Percentiles rank a stretch among this genome's conserved stretches.
Evolutionary conservation across 2,329 filamentous ascomycete genomes (phyloP).

Genomic region (Rhynchosporium agropyri): DNA sequence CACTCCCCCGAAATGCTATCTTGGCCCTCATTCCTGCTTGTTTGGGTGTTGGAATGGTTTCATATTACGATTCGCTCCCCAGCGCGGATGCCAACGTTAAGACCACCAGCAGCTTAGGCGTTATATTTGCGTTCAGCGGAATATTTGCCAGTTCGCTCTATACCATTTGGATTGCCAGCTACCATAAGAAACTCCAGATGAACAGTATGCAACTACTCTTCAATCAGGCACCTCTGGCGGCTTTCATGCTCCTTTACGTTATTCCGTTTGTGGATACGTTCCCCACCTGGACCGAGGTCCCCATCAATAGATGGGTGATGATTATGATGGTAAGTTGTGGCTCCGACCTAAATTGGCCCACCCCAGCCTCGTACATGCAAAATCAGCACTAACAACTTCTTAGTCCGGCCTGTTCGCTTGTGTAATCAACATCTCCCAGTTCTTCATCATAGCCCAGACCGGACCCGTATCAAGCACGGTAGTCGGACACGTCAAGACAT

Average conservation of each 20-base stretch:
- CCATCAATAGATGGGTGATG: slow-evolving; percentile 57
- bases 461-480: slow-evolving; percentile 67
- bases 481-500: slow-evolving; percentile 67
- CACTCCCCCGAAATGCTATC: slow-evolving; percentile 55
- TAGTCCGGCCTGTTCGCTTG: slow-evolving; percentile 65
- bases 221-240: slow-evolving; percentile 67
- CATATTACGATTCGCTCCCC: slow-evolving; percentile 67
- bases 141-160: slow-evolving; percentile 69
- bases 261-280: slow-evolving; percentile 68
- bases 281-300: slow-evolving; percentile 57
- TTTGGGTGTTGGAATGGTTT: slow-evolving; percentile 65
- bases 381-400: slow-evolving; percentile 35
- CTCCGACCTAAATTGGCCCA: slow-evolving; percentile 4
- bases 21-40: slow-evolving; percentile 62
- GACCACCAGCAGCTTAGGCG: slow-evolving; percentile 60
- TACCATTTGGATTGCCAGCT: slow-evolving; percentile 69
- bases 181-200: slow-evolving; percentile 66
- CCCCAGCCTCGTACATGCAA: slow-evolving; percentile 24
- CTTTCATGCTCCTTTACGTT: slow-evolving; percentile 63
- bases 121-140: slow-evolving; percentile 64
- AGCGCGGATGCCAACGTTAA: slow-evolving; percentile 51
- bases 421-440: slow-evolving; percentile 66
- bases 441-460: slow-evolving; percentile 63
- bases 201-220: slow-evolving; percentile 70
- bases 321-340: slow-evolving; percentile 54